These are phyloP conservation scores for Russula earlei DNA, from an alignment of 768 basidiomycete genomes.

Conservation along the genomic window DNA sequence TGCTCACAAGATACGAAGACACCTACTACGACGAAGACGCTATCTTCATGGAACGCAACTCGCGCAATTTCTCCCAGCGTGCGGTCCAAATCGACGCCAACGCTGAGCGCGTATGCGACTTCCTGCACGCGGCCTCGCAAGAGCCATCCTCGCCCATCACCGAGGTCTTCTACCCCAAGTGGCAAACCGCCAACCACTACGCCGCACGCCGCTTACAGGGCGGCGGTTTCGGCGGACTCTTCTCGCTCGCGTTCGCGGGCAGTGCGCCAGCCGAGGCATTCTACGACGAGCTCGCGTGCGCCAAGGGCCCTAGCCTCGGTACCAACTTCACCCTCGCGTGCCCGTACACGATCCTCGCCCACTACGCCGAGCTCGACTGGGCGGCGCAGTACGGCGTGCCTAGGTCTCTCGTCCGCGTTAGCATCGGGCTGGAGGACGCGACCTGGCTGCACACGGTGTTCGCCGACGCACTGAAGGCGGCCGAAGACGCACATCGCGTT, in stretches of 20 bases:
- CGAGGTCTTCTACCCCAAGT: constrained; percentile 87
- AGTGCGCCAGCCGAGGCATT: constrained; percentile 61
- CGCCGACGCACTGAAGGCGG: constrained; percentile 56
- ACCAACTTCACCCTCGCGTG: constrained; percentile 95
- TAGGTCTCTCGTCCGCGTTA: constrained; percentile 72
- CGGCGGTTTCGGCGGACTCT: constrained; percentile 65
- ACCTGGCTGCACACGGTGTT: constrained; percentile 50
- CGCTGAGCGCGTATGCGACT: constrained; percentile 72
- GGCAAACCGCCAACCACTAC: constrained; percentile 62
- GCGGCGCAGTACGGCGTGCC: constrained; percentile 83
- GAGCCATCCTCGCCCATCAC: constrained; percentile 38
- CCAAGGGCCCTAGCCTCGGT: constrained; percentile 87
- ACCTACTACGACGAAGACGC: constrained; percentile 85
- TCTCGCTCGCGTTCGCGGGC: constrained; percentile 78
- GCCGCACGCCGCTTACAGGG: constrained; percentile 43
- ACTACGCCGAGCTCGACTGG: constrained; percentile 87
- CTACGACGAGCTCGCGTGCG: constrained; percentile 73
- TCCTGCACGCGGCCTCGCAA: constrained; percentile 52
- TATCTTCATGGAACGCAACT: constrained; percentile 96
- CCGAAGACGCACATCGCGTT: constrained; percentile 37
- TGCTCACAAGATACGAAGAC: constrained; percentile 65
- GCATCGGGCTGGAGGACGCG: constrained; percentile 81
- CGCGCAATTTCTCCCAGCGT: constrained; percentile 81
- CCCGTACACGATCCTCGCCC: constrained; percentile 88
- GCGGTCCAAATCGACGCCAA: constrained; percentile 72